Conservation (phyloP, 2,329 filamentous ascomycete species). For the Diplodia mutila region DNA sequence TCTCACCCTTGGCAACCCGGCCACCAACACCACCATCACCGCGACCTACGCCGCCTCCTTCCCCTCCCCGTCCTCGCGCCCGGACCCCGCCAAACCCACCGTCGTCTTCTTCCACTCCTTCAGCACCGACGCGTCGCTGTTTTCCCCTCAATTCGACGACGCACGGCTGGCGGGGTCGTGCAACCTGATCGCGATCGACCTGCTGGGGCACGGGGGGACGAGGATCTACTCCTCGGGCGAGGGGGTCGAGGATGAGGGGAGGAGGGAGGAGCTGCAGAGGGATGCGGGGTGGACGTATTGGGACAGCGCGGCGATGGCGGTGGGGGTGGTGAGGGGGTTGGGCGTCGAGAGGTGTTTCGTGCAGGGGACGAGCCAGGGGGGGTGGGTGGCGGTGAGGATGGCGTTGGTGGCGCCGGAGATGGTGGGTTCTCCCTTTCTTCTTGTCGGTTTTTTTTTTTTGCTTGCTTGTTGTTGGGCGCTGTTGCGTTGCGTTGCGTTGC, state of each 20-base stretch:
- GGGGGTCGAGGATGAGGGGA: slow-evolving; percentile 27
- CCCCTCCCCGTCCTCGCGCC: neutral
- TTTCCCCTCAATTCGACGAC: slow-evolving; percentile 46
- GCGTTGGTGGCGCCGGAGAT: slow-evolving; percentile 55
- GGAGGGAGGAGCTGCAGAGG: neutral
- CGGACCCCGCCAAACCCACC: slow-evolving; percentile 36
- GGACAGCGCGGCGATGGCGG: slow-evolving; percentile 55
- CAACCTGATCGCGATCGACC: slow-evolving; percentile 59
- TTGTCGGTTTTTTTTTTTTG: neutral
- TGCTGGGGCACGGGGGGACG: slow-evolving; percentile 58
- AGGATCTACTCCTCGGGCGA: slow-evolving; percentile 32
- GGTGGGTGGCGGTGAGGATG: slow-evolving; percentile 58
- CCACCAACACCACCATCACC: slow-evolving; percentile 2
- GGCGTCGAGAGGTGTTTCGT: slow-evolving; percentile 51
- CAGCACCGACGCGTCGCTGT: slow-evolving; percentile 54
- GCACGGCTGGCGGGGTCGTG: slow-evolving; percentile 41
- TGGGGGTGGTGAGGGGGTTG: slow-evolving; percentile 47
- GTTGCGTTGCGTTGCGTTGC: no score
- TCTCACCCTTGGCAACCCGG: neutral
- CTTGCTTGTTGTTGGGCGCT: neutral
- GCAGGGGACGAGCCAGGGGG: slow-evolving; percentile 58
- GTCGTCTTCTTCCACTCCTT: slow-evolving; percentile 57
- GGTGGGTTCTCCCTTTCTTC: slow-evolving; percentile 39
- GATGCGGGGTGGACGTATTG: slow-evolving; percentile 58
- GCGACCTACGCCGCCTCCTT: neutral